Base-by-base conservation (phyloP, 106 monocot genomes). In the Xerophyta viscosa region DNA sequence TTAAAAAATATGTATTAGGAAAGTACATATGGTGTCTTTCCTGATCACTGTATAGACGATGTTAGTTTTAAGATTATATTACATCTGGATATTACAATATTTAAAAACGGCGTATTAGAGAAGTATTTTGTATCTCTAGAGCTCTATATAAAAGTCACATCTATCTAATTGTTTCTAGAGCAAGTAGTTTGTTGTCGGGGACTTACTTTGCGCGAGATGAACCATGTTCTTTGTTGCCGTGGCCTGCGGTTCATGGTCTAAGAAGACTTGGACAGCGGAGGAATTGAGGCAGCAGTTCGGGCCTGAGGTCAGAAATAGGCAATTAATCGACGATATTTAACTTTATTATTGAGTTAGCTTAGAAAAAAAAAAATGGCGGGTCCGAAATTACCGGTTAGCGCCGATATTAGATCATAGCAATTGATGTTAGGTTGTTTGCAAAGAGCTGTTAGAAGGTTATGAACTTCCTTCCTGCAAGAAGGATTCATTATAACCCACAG, bases 251-350 rank as follows among this genome's bases (percentile, higher is more conserved):
- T 76, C 81, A n/a, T 82, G 63, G 21, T 71, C 67, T 21, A 76
- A 28, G 53, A 72, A 72, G 0, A 61, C 31, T 13, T 68, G 31
- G 5, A 82, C 52, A 10, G 72, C 12, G 9, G 81, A 76, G 20
- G 71, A 48, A 37, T 82, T 72, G 29, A 82, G 76, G 62, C 81
- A 82, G 75, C 81, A 82, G 37, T 82, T 82, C 6, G 51, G 26
- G 20, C 81, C 80, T 79, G 20, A 12, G 10, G 9, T 10, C 1
- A 41, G 6, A 33, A 33, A 33, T 10, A 33, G 5, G 10, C 33
- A 33, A 33, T 33, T 33, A 33, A 10, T 33, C 5, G 33, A 10
- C 5, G 10, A 41, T 15, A 30, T 13, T 8, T 17, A 11, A 41
- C 4, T 26, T 12, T 14, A 33, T 33, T 6, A 10, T 43, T 33